Evolutionary conservation across 495 filamentous ascomycete species (phyloP).

Genomic region (Penicillium paxilli): DNA sequence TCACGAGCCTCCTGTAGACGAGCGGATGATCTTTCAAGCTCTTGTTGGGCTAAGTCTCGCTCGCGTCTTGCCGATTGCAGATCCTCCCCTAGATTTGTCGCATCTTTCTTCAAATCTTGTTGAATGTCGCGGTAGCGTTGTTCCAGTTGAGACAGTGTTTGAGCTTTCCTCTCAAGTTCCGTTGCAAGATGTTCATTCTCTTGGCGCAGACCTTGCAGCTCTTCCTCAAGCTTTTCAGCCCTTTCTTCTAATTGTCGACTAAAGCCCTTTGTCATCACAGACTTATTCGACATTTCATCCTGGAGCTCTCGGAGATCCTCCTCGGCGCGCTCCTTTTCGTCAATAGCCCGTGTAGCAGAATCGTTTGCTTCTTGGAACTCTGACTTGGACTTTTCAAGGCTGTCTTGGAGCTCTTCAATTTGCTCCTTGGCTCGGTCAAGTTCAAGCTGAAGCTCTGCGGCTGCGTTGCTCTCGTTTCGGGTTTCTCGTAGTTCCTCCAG

Average conservation of each 20-base stretch:
- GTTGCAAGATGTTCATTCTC: slow-evolving; percentile 53
- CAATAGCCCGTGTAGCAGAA: slow-evolving; percentile 61
- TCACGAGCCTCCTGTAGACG: slow-evolving; percentile 53
- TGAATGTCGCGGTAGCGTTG: slow-evolving; percentile 44
- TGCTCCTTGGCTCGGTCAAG: slow-evolving; percentile 57
- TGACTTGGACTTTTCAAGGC: slow-evolving; percentile 49
- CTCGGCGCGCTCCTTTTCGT: slow-evolving; percentile 54
- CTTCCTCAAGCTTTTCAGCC: slow-evolving; percentile 60
- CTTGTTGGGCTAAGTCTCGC: slow-evolving; percentile 32
- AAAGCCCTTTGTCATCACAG: slow-evolving; percentile 72
- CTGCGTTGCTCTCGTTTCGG: slow-evolving; percentile 50
- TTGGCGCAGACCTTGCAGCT: slow-evolving; percentile 60
- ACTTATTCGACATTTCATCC: slow-evolving; percentile 78
- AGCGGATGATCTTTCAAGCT: slow-evolving; percentile 41
- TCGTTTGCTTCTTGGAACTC: slow-evolving; percentile 59
- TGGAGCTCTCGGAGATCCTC: slow-evolving; percentile 60
- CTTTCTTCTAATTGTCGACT: slow-evolving; percentile 75
- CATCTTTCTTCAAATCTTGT: slow-evolving; percentile 41
- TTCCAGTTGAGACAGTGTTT: slow-evolving; percentile 36
- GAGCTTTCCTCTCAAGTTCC: slow-evolving; percentile 51
- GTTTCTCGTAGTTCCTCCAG: slow-evolving; percentile 59
- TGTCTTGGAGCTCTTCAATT: slow-evolving; percentile 62
- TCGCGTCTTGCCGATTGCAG: slow-evolving; percentile 40
- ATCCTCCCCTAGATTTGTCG: slow-evolving; percentile 43
- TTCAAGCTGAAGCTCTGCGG: slow-evolving; percentile 52